Conservation (phyloP, 2,329 filamentous ascomycete species). For the Botrytis medusae region DNA sequence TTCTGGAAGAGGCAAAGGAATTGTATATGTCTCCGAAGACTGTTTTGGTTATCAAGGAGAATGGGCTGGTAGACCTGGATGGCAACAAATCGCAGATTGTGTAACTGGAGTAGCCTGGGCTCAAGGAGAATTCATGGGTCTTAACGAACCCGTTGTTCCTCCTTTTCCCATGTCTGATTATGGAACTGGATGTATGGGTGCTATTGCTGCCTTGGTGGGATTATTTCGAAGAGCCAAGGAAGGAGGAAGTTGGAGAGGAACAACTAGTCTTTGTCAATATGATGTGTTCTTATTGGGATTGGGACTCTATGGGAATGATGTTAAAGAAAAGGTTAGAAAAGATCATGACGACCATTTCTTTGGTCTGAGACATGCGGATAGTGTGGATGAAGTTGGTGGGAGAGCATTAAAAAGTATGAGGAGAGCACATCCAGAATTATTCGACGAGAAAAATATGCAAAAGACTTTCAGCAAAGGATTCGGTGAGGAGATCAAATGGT, state of each 20-base stretch:
- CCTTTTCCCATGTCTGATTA: slow-evolving; percentile 66
- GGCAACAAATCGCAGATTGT: slow-evolving; percentile 69
- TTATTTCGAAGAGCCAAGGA: slow-evolving; percentile 60
- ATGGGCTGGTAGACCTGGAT: slow-evolving; percentile 64
- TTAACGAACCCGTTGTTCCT: slow-evolving; percentile 63
- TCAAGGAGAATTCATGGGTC: slow-evolving; percentile 62
- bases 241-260: slow-evolving; percentile 67
- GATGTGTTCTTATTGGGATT: slow-evolving; percentile 64
- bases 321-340: slow-evolving; percentile 46
- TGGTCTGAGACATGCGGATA: slow-evolving; percentile 36
- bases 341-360: slow-evolving; percentile 35
- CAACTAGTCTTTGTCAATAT: slow-evolving; percentile 65
- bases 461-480: slow-evolving; percentile 35
- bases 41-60: slow-evolving; percentile 67
- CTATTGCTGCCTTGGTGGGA: slow-evolving; percentile 64
- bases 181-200: slow-evolving; percentile 70
- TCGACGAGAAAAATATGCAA: slow-evolving; percentile 37
- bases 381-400: slow-evolving; percentile 38
- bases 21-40: slow-evolving; percentile 69
- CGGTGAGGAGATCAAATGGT: slow-evolving; percentile 37
- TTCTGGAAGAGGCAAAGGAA: slow-evolving; percentile 56
- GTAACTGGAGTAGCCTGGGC: slow-evolving; percentile 36
- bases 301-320: slow-evolving; percentile 54
- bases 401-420: slow-evolving; percentile 37
- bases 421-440: slow-evolving; percentile 36